Evolutionary conservation across 306 rosid genomes (phyloP).

Genomic region (Rosa chinensis): DNA sequence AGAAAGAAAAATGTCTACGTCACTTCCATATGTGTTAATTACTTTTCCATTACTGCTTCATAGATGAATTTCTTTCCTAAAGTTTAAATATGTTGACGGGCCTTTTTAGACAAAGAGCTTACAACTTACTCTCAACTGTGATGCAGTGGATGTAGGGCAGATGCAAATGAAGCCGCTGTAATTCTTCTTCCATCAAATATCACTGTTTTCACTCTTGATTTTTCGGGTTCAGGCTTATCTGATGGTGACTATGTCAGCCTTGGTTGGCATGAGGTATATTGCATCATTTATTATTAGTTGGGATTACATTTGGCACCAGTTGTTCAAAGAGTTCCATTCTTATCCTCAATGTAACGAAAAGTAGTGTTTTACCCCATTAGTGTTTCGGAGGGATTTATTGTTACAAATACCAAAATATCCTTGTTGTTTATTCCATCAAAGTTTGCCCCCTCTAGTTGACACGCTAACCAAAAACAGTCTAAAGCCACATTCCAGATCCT

Average conservation of each 20-base stretch:
- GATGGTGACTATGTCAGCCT: conserved; percentile 97
- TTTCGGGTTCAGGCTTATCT: conserved; percentile 96
- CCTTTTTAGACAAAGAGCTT: conserved; percentile 7
- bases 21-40: conserved; percentile 7
- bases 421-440: not conserved
- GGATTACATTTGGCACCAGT: not conserved
- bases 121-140: conserved; percentile 25
- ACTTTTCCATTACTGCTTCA: conserved; percentile 14
- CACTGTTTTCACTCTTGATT: conserved; percentile 95
- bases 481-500: not conserved
- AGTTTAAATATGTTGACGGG: conserved; percentile 5
- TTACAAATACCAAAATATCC: not conserved
- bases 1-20: conserved; percentile 11
- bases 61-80: conserved; percentile 14
- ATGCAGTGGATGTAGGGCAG: conserved; percentile 98
- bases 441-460: not conserved
- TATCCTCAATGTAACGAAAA: not conserved
- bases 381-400: not conserved
- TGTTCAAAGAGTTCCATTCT: not conserved
- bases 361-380: not conserved
- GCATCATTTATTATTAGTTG: conserved; percentile 18
- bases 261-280: conserved; percentile 97
- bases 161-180: conserved; percentile 94
- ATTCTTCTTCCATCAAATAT: conserved; percentile 92
- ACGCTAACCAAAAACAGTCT: not conserved